Conservation (phyloP, 208 protist species). For the Trypanosoma boissoni region DNA sequence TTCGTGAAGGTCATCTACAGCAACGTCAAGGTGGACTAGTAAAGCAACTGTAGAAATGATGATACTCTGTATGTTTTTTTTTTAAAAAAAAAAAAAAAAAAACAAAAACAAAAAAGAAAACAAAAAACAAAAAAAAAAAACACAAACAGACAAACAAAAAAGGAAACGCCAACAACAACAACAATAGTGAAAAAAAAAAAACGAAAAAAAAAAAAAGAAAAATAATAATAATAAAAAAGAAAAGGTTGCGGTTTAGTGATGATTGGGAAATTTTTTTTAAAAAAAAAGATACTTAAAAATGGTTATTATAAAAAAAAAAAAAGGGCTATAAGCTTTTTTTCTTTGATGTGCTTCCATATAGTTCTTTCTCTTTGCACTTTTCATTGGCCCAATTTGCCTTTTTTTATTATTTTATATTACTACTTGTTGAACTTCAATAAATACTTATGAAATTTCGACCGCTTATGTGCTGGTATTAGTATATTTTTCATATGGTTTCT, state of each 20-base stretch:
- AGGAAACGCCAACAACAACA: not conserved
- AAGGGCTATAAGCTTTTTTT: no score
- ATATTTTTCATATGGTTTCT: no score
- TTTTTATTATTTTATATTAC: no score
- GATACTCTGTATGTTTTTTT: not conserved
- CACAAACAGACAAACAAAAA: not conserved
- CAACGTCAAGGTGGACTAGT: slow-evolving; percentile 46
- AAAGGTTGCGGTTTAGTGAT: no score
- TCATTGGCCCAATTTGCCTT: no score
- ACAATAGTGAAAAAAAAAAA: not conserved
- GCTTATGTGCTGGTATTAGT: no score
- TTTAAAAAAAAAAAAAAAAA: not conserved
- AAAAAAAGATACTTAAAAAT: not conserved
- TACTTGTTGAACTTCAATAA: no score
- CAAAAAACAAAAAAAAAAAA: not conserved
- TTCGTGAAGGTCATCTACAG: slow-evolving; percentile 59
- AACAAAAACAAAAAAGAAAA: not conserved
- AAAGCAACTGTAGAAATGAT: not conserved
- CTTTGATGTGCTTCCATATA: no score
- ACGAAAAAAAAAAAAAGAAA: slow-evolving; percentile 15
- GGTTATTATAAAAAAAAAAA: no score
- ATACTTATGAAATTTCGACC: no score
- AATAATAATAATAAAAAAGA: slow-evolving; percentile 13
- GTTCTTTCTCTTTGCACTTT: no score
- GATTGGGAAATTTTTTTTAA: no score